Percentiles rank a stretch among this genome's conserved stretches.
Evolutionary conservation across 345 rosid species (phyloP).

Genomic region (Streptanthus diversifolius): DNA sequence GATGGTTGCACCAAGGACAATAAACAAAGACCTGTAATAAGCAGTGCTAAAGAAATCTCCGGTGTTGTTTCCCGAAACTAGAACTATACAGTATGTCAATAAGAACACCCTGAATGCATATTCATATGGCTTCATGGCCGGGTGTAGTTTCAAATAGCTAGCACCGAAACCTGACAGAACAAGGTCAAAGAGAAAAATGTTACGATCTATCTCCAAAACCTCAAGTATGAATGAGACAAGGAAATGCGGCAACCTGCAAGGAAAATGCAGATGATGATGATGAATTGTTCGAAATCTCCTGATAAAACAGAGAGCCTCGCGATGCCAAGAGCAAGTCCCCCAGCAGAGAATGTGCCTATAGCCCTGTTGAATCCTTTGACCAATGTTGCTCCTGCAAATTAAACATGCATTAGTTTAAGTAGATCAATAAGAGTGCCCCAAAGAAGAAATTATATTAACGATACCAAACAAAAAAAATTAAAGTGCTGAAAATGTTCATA

Average conservation of each 20-base stretch:
- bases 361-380: constrained; percentile 88
- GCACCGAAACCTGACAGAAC: constrained; percentile 52
- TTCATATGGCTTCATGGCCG: constrained; percentile 69
- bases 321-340: constrained; percentile 68
- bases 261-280: constrained; percentile 55
- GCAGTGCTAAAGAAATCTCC: constrained; percentile 55
- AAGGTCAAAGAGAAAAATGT: constrained; percentile 5
- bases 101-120: constrained; percentile 76
- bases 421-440: neutral
- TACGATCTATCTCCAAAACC: neutral
- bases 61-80: constrained; percentile 60
- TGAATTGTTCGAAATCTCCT: constrained; percentile 45
- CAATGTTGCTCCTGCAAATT: constrained; percentile 65
- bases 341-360: constrained; percentile 78
- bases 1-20: constrained; percentile 62
- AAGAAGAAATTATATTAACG: neutral
- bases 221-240: neutral
- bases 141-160: constrained; percentile 60
- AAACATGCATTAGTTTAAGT: neutral
- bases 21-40: constrained; percentile 53
- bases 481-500: neutral
- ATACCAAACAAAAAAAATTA: neutral
- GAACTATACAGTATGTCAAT: constrained; percentile 76
- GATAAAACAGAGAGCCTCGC: constrained; percentile 51
- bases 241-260: constrained; percentile 47